A percentile compares a stretch with the other conserved stretches of the same genome.
Conservation (phyloP, 2,329 filamentous ascomycete species). For the Penicillium decumbens region DNA sequence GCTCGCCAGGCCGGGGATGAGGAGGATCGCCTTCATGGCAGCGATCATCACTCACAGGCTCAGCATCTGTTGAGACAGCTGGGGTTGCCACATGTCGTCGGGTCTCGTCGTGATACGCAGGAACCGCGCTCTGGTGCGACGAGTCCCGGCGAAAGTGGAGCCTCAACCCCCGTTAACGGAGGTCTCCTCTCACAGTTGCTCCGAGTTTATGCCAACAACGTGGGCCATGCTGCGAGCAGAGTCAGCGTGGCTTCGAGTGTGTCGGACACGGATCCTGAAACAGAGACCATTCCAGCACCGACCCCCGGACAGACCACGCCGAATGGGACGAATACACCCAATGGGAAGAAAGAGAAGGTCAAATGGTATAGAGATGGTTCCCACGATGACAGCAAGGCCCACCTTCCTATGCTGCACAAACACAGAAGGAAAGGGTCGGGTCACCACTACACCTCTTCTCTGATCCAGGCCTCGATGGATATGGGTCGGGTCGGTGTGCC, state of each 20-base stretch:
- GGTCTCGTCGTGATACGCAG: not conserved
- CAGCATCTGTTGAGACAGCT: conserved; percentile 19
- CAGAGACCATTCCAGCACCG: conserved; percentile 14
- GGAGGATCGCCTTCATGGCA: conserved; percentile 9
- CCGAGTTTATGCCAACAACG: conserved; percentile 58
- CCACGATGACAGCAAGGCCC: conserved; percentile 10
- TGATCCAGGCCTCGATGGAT: conserved; percentile 26
- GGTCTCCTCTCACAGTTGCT: conserved; percentile 67
- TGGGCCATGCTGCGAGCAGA: conserved; percentile 25
- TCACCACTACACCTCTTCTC: conserved; percentile 25
- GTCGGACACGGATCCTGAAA: conserved; percentile 15
- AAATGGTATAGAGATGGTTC: conserved; percentile 31
- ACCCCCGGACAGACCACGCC: conserved; percentile 10
- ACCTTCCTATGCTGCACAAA: not conserved
- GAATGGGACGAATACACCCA: conserved; percentile 8
- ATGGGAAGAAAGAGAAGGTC: conserved; percentile 24
- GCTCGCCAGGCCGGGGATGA: conserved; percentile 21
- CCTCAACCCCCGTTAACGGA: conserved; percentile 17
- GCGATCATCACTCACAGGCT: conserved; percentile 20
- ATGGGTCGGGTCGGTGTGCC: conserved; percentile 24
- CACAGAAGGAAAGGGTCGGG: conserved; percentile 1
- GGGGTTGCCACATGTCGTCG: conserved; percentile 4
- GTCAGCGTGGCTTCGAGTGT: conserved; percentile 19
- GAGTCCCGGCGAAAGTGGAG: conserved; percentile 15
- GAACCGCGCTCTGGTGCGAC: conserved; percentile 19